Percentiles rank a stretch among this genome's conserved stretches.
These are phyloP conservation scores for Cymbopogon flexuosus DNA, from an alignment of 202 grass and related monocot genomes.

Conservation along the genomic window DNA sequence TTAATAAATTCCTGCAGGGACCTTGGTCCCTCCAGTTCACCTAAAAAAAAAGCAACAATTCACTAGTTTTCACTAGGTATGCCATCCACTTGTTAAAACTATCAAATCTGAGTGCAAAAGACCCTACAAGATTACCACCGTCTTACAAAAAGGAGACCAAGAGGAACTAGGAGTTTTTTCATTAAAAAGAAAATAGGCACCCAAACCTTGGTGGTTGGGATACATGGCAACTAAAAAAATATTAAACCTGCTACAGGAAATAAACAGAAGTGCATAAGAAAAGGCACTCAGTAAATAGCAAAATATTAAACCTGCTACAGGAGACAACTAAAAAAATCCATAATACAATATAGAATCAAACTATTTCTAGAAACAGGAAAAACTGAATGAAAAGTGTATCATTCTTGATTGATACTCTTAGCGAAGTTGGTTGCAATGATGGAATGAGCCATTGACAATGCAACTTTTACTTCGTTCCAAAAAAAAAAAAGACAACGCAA, in stretches of 20 bases:
- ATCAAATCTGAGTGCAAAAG: background rate
- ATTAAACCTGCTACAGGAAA: no score
- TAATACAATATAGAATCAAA: background rate
- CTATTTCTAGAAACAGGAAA: background rate
- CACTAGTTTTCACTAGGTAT: background rate
- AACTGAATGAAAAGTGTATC: background rate
- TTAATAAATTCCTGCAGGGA: no score
- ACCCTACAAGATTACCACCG: background rate
- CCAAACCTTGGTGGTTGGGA: background rate
- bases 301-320: background rate
- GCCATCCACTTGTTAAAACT: background rate
- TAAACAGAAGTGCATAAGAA: background rate
- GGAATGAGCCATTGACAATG: background rate
- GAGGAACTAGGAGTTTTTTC: background rate
- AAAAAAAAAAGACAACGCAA: no score
- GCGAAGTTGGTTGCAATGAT: background rate
- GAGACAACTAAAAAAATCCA: background rate
- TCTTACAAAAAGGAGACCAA: background rate
- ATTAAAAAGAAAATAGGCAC: background rate
- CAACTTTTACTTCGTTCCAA: background rate
- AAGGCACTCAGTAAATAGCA: background rate
- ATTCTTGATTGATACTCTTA: background rate
- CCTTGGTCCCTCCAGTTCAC: no score
- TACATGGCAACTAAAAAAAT: no score
- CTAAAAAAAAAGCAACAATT: no score